phyloP scores from a whole-genome alignment of 345 rosid species.

The Nasturtium officinale region DNA sequence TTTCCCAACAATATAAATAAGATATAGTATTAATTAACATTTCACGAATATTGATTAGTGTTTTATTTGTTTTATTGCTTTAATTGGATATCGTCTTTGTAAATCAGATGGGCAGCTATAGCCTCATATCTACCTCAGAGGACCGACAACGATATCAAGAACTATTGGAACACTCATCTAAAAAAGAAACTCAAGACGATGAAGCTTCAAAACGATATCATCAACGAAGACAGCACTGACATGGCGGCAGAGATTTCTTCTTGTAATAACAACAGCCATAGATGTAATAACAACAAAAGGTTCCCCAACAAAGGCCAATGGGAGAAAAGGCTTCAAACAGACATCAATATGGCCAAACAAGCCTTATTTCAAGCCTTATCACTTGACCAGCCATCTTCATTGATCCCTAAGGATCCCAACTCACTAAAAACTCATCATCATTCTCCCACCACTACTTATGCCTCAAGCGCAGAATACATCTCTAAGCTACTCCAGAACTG shows the following conservation, averaged over 20 bases:
- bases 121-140: constrained; percentile 97
- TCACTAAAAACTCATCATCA: constrained; percentile 23
- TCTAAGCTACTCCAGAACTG: constrained; percentile 67
- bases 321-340: constrained; percentile 90
- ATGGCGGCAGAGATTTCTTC: constrained; percentile 8
- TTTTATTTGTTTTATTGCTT: not conserved
- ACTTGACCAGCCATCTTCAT: constrained; percentile 51
- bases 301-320: constrained; percentile 66
- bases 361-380: constrained; percentile 85
- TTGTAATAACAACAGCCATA: constrained; percentile 4
- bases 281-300: constrained; percentile 29
- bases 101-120: constrained; percentile 93
- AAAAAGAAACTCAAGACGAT: constrained; percentile 66
- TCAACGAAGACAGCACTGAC: constrained; percentile 26
- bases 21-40: not conserved
- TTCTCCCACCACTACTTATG: constrained; percentile 45
- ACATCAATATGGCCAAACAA: constrained; percentile 79
- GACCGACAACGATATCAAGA: constrained; percentile 93
- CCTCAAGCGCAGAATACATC: constrained; percentile 70
- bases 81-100: constrained; percentile 7
- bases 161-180: constrained; percentile 91
- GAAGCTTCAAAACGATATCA: constrained; percentile 27
- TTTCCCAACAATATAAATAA: not conserved
- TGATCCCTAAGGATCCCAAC: constrained; percentile 18
- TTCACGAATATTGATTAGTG: too few relatives aligned